phyloP scores from a whole-genome alignment of 208 protist genomes.

The Crithidia sp. region DNA sequence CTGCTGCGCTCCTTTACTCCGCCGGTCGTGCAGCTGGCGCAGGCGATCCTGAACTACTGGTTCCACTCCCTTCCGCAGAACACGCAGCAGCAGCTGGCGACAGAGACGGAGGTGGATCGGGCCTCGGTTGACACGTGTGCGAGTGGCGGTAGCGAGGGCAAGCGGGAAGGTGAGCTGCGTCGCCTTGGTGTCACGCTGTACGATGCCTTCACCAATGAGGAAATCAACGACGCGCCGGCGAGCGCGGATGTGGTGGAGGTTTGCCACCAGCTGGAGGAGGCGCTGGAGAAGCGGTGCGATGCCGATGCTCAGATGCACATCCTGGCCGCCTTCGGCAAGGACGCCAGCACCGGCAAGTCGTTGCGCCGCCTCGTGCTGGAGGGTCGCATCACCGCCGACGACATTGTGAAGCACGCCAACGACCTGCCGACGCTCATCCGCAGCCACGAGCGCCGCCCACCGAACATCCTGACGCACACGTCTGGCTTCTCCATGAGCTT shows the following conservation, averaged over 20 bases:
- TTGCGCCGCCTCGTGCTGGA: slow-evolving; percentile 62
- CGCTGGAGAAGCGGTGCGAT: slow-evolving; percentile 28
- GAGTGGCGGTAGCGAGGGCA: slow-evolving; percentile 30
- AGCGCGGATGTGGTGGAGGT: slow-evolving; percentile 38
- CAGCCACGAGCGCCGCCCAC: slow-evolving; percentile 23
- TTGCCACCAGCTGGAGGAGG: slow-evolving; percentile 40
- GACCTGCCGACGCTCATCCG: slow-evolving; percentile 45
- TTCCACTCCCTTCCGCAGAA: slow-evolving; percentile 56
- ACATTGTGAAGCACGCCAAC: slow-evolving; percentile 43
- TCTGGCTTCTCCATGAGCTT: not conserved
- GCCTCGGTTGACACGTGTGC: slow-evolving; percentile 53
- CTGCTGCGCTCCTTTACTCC: slow-evolving; percentile 49
- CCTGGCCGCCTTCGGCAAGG: slow-evolving; percentile 37
- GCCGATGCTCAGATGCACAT: slow-evolving; percentile 49
- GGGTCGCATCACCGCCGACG: slow-evolving; percentile 50
- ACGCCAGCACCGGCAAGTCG: slow-evolving; percentile 32
- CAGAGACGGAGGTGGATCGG: slow-evolving; percentile 49
- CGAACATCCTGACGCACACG: slow-evolving; percentile 21
- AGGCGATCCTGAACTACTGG: slow-evolving; percentile 79
- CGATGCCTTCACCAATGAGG: slow-evolving; percentile 74
- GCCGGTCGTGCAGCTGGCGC: slow-evolving; percentile 47
- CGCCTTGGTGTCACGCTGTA: slow-evolving; percentile 65
- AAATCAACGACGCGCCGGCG: slow-evolving; percentile 52
- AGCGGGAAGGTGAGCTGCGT: slow-evolving; percentile 40
- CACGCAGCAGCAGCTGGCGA: slow-evolving; percentile 43